Base-by-base conservation (phyloP, 306 rosid species). In the Crotalaria pallida region DNA sequence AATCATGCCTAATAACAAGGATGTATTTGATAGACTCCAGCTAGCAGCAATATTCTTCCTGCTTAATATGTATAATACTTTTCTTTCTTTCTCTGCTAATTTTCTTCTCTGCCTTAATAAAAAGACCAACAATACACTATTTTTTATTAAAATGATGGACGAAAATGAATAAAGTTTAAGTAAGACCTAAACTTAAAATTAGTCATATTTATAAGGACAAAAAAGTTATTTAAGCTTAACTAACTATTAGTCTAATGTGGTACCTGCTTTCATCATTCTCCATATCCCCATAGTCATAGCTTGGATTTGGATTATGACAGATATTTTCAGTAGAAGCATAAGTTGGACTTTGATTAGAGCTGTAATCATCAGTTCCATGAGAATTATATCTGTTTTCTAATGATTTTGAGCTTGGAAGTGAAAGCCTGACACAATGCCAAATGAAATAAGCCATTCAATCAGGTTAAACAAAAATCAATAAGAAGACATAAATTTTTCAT, bases 251-350 rank as follows among this genome's bases (percentile, higher is more conserved):
- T 33, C 27, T n/a, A 57, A 60, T 21, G 1, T 36, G 50, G 36
- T 76, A 74, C 82, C 78, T 73, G 49, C 53, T 74, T 33, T 56
- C 58, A 23, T 61, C 58, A 6, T 47, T 36, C 70, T 47, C 76
- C 11, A 58, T 53, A 36, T 81, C 71, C 61, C 38, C 40, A 58
- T 72, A 55, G 43, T 58, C 40, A 58, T 72, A 55, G 43, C 63
- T 75, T 19, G 57, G 38, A 19, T 31, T 60, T 38, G 34, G 43
- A 61, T 75, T 41, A 1, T 65, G 56, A 3, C 22, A 40, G 13
- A 44, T 59, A n/a, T 29, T 71, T 72, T 79, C 72, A 8, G 64
- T 73, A 36, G 72, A 71, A 68, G 72, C 65, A 38, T 67, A 12
- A 45, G 16, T 18, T 15, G 45, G 45, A 23, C 21, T 29, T 43